Percentiles rank a stretch among this genome's conserved stretches.
phyloP scores from a whole-genome alignment of 2,329 filamentous ascomycete species.

The Passalora sequoiae region DNA sequence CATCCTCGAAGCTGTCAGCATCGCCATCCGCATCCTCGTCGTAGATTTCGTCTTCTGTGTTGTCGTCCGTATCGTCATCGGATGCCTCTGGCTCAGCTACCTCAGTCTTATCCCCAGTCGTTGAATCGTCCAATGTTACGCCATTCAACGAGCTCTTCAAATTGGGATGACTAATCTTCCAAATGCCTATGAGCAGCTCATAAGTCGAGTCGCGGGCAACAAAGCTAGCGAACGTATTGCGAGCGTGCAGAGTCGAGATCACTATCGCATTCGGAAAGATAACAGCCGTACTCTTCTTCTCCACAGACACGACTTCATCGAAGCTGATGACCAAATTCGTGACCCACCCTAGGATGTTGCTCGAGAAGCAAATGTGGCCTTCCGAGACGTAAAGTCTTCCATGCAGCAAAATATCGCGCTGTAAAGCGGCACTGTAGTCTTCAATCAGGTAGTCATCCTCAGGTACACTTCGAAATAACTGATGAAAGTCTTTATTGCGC shows the following conservation, averaged over 20 bases:
- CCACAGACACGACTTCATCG: slow-evolving; percentile 92
- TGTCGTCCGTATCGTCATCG: slow-evolving; percentile 50
- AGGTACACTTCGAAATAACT: slow-evolving; percentile 89
- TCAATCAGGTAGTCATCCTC: slow-evolving; percentile 98
- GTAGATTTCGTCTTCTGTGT: slow-evolving; percentile 71
- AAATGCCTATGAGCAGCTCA: slow-evolving; percentile 94
- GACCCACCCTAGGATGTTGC: slow-evolving; percentile 97
- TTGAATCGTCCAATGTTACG: slow-evolving; percentile 69
- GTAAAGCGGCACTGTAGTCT: slow-evolving; percentile 93
- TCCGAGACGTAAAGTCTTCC: slow-evolving; percentile 94
- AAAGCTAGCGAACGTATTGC: slow-evolving; percentile 93
- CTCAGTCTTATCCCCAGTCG: slow-evolving; percentile 83
- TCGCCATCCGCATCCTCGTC: slow-evolving; percentile 72
- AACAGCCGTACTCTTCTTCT: slow-evolving; percentile 92
- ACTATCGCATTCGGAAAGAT: slow-evolving; percentile 97
- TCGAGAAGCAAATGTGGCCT: slow-evolving; percentile 96
- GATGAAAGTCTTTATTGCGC: slow-evolving; percentile 91
- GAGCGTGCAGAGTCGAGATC: slow-evolving; percentile 90
- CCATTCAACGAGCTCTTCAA: slow-evolving; percentile 88
- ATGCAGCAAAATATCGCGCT: slow-evolving; percentile 91
- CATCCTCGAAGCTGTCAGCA: slow-evolving; percentile 56
- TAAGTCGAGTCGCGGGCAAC: slow-evolving; percentile 93
- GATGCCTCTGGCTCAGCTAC: slow-evolving; percentile 61
- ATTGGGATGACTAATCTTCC: slow-evolving; percentile 93
- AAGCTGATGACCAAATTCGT: slow-evolving; percentile 97